Percentiles rank a stretch among this genome's conserved stretches.
These are phyloP conservation scores for Loxodes magnus DNA, from an alignment of 73 alveolate genomes.

Conservation along the genomic window DNA sequence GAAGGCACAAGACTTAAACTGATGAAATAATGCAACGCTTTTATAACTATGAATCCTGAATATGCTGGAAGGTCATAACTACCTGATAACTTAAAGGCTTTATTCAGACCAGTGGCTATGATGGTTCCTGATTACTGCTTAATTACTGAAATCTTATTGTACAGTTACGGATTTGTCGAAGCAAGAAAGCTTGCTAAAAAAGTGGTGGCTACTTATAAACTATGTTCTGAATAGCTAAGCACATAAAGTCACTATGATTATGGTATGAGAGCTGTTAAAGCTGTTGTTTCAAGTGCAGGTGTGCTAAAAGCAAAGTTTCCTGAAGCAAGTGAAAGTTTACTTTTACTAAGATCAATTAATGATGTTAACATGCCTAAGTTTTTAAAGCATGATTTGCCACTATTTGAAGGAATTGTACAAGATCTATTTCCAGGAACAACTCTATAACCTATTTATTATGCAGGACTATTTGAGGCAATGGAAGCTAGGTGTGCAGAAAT, in stretches of 20 bases:
- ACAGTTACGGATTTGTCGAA: slow-evolving; percentile 88
- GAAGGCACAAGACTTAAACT: slow-evolving; percentile 78
- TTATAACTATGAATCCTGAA: slow-evolving; percentile 96
- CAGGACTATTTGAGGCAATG: slow-evolving; percentile 77
- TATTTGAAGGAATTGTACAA: slow-evolving; percentile 90
- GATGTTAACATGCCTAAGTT: slow-evolving; percentile 98
- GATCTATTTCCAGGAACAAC: slow-evolving; percentile 97
- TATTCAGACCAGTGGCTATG: slow-evolving; percentile 96
- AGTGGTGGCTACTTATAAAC: slow-evolving; percentile 52
- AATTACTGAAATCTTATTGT: slow-evolving; percentile 85
- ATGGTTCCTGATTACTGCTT: slow-evolving; percentile 92
- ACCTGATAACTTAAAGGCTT: slow-evolving; percentile 93
- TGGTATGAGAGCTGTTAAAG: slow-evolving; percentile 76
- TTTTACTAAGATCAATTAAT: slow-evolving; percentile 93
- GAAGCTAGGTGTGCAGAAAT: slow-evolving; percentile 62
- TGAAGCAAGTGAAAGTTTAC: slow-evolving; percentile 83
- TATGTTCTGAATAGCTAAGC: slow-evolving; percentile 72
- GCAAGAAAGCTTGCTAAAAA: slow-evolving; percentile 78
- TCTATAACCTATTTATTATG: slow-evolving; percentile 92
- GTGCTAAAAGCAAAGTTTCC: slow-evolving; percentile 85
- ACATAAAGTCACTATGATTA: slow-evolving; percentile 69
- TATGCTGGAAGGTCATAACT: slow-evolving; percentile 93
- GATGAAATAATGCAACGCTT: slow-evolving; percentile 79
- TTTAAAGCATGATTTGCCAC: slow-evolving; percentile 90
- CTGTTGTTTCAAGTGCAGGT: slow-evolving; percentile 93